These are phyloP conservation scores for Penicillium sp. DNA, from an alignment of 2,329 filamentous ascomycete species.

Conservation along the genomic window DNA sequence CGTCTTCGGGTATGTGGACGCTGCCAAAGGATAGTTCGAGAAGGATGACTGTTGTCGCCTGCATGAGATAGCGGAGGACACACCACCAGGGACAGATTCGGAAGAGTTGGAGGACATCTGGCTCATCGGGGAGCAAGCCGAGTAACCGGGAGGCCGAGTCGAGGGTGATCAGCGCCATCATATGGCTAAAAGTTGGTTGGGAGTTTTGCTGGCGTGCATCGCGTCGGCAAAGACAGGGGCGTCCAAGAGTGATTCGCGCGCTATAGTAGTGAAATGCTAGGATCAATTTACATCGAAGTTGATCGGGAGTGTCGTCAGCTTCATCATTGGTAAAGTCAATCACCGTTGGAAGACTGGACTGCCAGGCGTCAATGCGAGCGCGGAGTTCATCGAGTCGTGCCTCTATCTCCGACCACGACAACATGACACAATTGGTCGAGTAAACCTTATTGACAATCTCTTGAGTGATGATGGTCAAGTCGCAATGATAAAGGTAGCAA, in stretches of 20 bases:
- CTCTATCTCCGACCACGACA: constrained; percentile 48
- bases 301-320: constrained; percentile 34
- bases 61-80: constrained; percentile 52
- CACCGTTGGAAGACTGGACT: constrained; percentile 40
- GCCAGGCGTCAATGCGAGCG: constrained; percentile 46
- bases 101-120: constrained; percentile 47
- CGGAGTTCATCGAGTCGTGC: constrained; percentile 43
- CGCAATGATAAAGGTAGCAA: constrained; percentile 46
- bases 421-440: constrained; percentile 42
- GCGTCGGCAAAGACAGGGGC: constrained; percentile 51
- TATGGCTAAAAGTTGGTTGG: constrained; percentile 43
- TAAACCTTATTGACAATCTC: constrained; percentile 49
- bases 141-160: constrained; percentile 46
- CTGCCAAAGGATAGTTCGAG: constrained; percentile 51
- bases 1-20: constrained; percentile 48
- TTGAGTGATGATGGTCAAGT: constrained; percentile 45
- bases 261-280: constrained; percentile 52
- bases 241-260: constrained; percentile 48
- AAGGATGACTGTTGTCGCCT: constrained; percentile 50
- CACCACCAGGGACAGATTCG: constrained; percentile 51
- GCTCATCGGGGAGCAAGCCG: constrained; percentile 46
- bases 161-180: constrained; percentile 44
- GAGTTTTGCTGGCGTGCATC: constrained; percentile 39
- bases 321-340: constrained; percentile 45
- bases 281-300: constrained; percentile 45